A percentile compares a stretch with the other conserved stretches of the same genome.
Conservation (phyloP, 306 rosid species). For the Delonix regia region DNA sequence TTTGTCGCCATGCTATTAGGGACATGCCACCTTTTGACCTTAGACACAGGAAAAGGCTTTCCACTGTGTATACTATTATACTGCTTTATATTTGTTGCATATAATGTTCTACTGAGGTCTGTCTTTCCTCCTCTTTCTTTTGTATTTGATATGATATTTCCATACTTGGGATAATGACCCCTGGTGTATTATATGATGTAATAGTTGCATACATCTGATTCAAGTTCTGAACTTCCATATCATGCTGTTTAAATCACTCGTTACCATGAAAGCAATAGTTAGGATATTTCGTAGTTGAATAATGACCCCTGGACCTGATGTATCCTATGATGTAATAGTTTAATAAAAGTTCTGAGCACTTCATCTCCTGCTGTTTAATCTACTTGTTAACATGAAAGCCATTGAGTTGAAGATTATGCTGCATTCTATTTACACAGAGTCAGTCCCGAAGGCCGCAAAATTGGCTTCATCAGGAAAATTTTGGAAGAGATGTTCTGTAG, state of each 20-base stretch:
- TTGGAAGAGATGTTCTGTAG: constrained; percentile 55
- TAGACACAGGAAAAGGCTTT: background rate
- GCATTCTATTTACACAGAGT: constrained; percentile 42
- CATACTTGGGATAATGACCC: background rate
- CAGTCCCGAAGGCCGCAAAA: constrained; percentile 42
- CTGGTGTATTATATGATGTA: background rate
- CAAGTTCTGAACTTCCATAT: background rate
- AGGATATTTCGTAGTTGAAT: too few relatives aligned
- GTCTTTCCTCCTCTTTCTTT: background rate
- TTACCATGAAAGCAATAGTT: background rate
- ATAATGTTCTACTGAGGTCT: background rate
- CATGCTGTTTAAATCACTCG: background rate
- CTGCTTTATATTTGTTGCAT: background rate
- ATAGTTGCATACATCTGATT: background rate
- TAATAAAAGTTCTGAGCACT: too few relatives aligned
- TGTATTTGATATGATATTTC: constrained; percentile 10
- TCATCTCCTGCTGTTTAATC: too few relatives aligned
- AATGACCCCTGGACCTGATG: too few relatives aligned
- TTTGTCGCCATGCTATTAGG: constrained; percentile 17
- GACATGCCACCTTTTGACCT: constrained; percentile 27
- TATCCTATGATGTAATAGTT: too few relatives aligned
- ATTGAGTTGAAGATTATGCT: constrained; percentile 1
- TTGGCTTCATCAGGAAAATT: constrained; percentile 36
- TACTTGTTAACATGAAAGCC: too few relatives aligned
- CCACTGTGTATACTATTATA: background rate